A percentile compares a stretch with the other conserved stretches of the same genome.
Conservation (phyloP, 768 basidiomycete species). For the Russula earlei region DNA sequence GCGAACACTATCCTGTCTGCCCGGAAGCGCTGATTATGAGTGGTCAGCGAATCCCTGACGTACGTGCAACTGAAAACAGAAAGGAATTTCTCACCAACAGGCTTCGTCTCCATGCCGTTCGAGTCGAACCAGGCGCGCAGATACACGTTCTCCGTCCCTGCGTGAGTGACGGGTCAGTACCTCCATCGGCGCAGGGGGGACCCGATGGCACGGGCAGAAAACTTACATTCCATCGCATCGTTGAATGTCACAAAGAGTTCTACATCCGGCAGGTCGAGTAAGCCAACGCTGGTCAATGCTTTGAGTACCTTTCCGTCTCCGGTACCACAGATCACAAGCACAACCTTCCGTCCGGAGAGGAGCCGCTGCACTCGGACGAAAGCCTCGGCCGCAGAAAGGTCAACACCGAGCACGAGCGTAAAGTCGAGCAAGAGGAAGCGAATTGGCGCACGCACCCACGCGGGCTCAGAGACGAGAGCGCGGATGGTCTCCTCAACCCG, state of each 20-base stretch:
- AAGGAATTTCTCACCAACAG: conserved; percentile 33
- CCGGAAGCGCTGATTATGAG: conserved; percentile 11
- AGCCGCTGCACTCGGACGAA: conserved; percentile 86
- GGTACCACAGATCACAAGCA: conserved; percentile 81
- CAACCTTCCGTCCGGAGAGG: conserved; percentile 62
- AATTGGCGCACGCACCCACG: conserved; percentile 68
- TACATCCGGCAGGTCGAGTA: conserved; percentile 68
- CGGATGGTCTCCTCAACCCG: conserved; percentile 84
- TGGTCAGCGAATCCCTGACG: not conserved
- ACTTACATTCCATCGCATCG: conserved; percentile 88
- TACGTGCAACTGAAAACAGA: not conserved
- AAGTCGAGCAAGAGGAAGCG: conserved; percentile 89
- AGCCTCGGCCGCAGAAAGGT: conserved; percentile 92
- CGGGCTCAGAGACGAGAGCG: conserved; percentile 55
- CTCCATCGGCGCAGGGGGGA: too few relatives aligned
- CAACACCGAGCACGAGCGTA: conserved; percentile 77
- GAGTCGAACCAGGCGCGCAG: conserved; percentile 69
- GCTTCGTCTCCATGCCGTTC: conserved; percentile 44
- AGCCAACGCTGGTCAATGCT: conserved; percentile 68
- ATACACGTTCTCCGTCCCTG: conserved; percentile 94
- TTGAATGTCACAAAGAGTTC: conserved; percentile 76
- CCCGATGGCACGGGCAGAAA: not conserved
- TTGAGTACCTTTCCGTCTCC: conserved; percentile 55
- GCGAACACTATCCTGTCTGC: conserved; percentile 7
- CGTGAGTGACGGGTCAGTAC: conserved; percentile 16